Base-by-base conservation (phyloP, 1,284 basidiomycete species). In the Cutaneotrichosporon sp. region DNA sequence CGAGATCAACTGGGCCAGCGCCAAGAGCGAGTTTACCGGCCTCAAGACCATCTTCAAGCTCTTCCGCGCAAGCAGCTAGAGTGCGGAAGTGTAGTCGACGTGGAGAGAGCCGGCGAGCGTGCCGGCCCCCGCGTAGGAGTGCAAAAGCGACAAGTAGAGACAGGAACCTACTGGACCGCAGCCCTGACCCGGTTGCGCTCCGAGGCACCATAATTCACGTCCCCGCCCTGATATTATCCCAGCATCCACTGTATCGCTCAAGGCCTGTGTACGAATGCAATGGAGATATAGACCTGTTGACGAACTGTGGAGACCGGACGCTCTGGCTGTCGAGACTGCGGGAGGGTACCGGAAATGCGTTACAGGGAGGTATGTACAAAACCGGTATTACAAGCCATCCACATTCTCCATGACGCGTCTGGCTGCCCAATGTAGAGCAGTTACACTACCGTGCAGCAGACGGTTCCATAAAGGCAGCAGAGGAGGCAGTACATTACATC, bases 1-100 rank as follows among this genome's bases (percentile, higher is more conserved):
- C 14, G 79, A 78, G 60, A 79, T 81, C 67, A 78, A 68, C 59
- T 79, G 60, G 49, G 32, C 62, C 56, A 64, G 60, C 50, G 67
- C 67, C 57, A 69, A 69, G 64, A 52, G 58, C 56, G 67, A 69
- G 62, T 69, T 69, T 30, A 51, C 63, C 3, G 64, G 64, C 6
- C 65, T 69, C 57, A 60, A 59, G 46, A 64, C 60, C 7, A 18
- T 69, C 46, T 66, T 69, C 62, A 60, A 60, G 49, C 60, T 69
- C 31, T 69, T 69, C 67, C 61, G 65, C 55, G 36, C 50, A 14
- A 42, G 22, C 36, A 30, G 10, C 36, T 60, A 64, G 55, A 52
- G 40, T 13, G 42, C 42, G 18, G 18, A 8, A 18, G 9, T 46
- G 14, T 9, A 16, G 42, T n/a, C 42, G 42, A 46, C n/a, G 18